Conservation (phyloP, 2,329 filamentous ascomycete genomes). For the Tolypocladium tropicale region DNA sequence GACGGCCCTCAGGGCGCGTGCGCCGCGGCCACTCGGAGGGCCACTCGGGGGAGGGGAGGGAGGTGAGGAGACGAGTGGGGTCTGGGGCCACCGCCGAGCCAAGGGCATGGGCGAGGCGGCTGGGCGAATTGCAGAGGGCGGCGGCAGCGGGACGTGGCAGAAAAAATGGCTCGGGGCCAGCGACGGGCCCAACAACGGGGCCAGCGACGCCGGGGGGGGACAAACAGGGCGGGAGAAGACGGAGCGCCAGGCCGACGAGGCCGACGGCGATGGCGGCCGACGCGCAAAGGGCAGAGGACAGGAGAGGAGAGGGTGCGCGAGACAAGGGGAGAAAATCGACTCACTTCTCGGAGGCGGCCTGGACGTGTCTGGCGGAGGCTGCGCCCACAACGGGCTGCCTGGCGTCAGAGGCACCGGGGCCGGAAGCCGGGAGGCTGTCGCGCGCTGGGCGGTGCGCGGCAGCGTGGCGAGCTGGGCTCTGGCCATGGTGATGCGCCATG, state of each 20-base stretch:
- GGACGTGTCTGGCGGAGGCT: constrained; percentile 35
- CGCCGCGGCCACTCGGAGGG: constrained; percentile 2
- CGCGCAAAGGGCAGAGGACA: constrained; percentile 1
- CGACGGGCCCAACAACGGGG: neutral
- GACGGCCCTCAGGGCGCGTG: neutral
- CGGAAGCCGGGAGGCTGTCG: constrained; percentile 44
- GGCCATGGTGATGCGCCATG: constrained; percentile 48
- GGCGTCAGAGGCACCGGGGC: constrained; percentile 34
- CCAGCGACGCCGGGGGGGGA: neutral
- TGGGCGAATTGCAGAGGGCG: neutral
- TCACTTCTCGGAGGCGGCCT: constrained; percentile 44
- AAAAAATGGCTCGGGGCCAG: neutral
- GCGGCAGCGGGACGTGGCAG: neutral
- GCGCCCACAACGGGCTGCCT: constrained; percentile 32
- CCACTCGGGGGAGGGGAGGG: constrained; percentile 4
- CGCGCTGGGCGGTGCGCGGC: constrained; percentile 39
- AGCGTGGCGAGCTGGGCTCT: constrained; percentile 41
- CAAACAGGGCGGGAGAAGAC: neutral
- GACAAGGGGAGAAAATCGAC: constrained; percentile 17
- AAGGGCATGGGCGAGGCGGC: neutral
- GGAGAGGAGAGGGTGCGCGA: constrained; percentile 1
- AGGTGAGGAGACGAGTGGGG: neutral
- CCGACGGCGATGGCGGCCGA: neutral
- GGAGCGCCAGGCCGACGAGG: neutral
- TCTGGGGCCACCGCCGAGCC: constrained; percentile 1